Percentiles rank a stretch among this genome's conserved stretches.
phyloP scores from a whole-genome alignment of 1,284 basidiomycete species.

The Sanghuangporus sanghuang region DNA sequence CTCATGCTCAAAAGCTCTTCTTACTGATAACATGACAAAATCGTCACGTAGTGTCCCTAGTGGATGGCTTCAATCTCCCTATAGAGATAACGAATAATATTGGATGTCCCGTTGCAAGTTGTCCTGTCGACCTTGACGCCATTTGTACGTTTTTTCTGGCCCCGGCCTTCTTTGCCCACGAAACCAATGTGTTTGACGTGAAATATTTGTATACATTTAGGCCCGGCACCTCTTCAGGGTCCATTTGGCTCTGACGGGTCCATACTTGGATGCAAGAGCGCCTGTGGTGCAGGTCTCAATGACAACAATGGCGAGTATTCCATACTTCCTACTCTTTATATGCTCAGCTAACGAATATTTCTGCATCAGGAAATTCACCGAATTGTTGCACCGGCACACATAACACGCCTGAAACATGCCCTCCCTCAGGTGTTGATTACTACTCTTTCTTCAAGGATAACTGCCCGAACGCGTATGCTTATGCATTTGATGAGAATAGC shows the following conservation, averaged over 20 bases:
- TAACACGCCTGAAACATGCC: constrained; percentile 45
- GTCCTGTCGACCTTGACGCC: constrained; percentile 49
- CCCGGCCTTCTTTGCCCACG: constrained; percentile 16
- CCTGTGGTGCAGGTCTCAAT: constrained; percentile 50
- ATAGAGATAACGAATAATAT: constrained; percentile 45
- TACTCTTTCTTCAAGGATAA: constrained; percentile 53
- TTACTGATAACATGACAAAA: constrained; percentile 21
- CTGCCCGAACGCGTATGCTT: constrained; percentile 52
- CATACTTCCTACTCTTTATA: neutral
- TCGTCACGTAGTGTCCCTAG: constrained; percentile 36
- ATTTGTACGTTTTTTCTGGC: constrained; percentile 29
- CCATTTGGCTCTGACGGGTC: constrained; percentile 45
- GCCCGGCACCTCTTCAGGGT: constrained; percentile 45
- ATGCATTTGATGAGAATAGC: constrained; percentile 50
- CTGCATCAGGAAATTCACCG: constrained; percentile 26
- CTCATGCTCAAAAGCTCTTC: constrained; percentile 19
- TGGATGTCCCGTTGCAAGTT: constrained; percentile 44
- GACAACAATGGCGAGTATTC: constrained; percentile 32
- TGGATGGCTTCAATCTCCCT: constrained; percentile 58
- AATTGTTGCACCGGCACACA: constrained; percentile 52
- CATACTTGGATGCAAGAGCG: constrained; percentile 51
- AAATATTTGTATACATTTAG: constrained; percentile 24
- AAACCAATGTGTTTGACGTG: neutral
- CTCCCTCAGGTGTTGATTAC: constrained; percentile 40
- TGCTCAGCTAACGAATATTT: neutral